Evolutionary conservation across 495 filamentous ascomycete genomes (phyloP), one percentile per base, ranked within the genome.

Genomic region (Penicillium pulvis): DNA sequence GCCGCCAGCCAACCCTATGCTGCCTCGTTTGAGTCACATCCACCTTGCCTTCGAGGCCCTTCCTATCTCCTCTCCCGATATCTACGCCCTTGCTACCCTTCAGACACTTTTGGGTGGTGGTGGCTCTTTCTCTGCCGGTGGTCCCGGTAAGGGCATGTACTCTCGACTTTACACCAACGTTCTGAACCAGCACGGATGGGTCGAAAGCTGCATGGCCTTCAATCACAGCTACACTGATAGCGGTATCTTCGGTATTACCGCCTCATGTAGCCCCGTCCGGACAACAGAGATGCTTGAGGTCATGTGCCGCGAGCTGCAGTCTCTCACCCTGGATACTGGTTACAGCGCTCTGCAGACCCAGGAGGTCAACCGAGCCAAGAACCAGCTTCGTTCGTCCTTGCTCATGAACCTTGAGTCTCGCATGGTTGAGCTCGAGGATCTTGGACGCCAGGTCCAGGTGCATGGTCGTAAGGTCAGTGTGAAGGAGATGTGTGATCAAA

Each of bases 61-160:
- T 55, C 90, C 92, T 46, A 96, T 98, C 66, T 85, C 85, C 33
- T 91, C 89, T 33, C 84, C 88, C 3, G 94, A 98, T 68, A 96
- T 99, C 64, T 99, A 97, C 70, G 93, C 94, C 41, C 84, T 97
- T 26, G 94, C 94, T 24, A 96, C 93, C n/a, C 81, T 99, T 0
- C 95, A 97, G 71, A 97, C 91, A 4, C 88, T 99, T 33, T 89
- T 99, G 24, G 94, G 94, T 44, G 94, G 94, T 7, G 94, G 94
- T 53, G 95, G 95, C 16, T 96, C 92, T 55, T 99, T 99, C 78
- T 92, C 88, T n/a, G 94, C 94, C 42, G 94, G 94, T 61, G 94
- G 94, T 3, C 94, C 94, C 19, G 94, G 94, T 48, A 99, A 99
- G 78, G 94, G 94, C 58, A 98, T 98, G 94, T 98, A 97, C 78